Base-by-base conservation (phyloP, 2,329 filamentous ascomycete species). In the Alternaria incomplexa region DNA sequence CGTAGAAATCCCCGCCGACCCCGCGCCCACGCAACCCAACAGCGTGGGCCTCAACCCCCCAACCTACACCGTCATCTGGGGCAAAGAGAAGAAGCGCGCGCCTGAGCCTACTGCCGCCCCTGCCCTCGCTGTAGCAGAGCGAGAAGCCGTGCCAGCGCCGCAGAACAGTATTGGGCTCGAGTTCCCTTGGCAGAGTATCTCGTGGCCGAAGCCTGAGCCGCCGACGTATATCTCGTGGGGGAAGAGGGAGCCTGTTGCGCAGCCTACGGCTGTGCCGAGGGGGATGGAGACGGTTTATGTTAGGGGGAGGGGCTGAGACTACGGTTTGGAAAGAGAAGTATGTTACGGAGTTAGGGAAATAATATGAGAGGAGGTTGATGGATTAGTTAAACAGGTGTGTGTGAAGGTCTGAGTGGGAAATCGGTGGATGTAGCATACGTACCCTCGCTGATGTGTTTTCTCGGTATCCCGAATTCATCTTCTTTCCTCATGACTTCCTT, bases 191-290 rank as follows among this genome's bases (percentile, higher is more conserved):
- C 28, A 28, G 23, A 57, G 54, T 25, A 26, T 58, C 54, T 32
- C 54, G 25, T 59, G 59, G 60, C 59, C 56, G 1, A 61, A 63
- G 30, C 61, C 58, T 3, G 15, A 20, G n/a, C 56, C 60, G 2
- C 63, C 63, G 7, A 55, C 56, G 11, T 48, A 56, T 23, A 54
- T 70, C 20, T 63, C 59, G 15, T 71, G 70, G 70, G 66, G 62
- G 6, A 67, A 66, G 54, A 57, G 68, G 5, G 58, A 63, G 22
- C 53, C 53, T 12, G 62, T 4, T 58, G 45, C 52, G 20, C 48
- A 53, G 13, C 56, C 52, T n/a, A 63, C 47, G 17, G 23, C 20
- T 10, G 48, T 23, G 17, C 48, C 48, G 13, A 5, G 13, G 20
- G 11, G 11, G 22, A 50, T 32, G 17, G 30, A 52, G 45, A 50